phyloP scores from a whole-genome alignment of 768 basidiomycete genomes.

The Tricholoma saponaceum region DNA sequence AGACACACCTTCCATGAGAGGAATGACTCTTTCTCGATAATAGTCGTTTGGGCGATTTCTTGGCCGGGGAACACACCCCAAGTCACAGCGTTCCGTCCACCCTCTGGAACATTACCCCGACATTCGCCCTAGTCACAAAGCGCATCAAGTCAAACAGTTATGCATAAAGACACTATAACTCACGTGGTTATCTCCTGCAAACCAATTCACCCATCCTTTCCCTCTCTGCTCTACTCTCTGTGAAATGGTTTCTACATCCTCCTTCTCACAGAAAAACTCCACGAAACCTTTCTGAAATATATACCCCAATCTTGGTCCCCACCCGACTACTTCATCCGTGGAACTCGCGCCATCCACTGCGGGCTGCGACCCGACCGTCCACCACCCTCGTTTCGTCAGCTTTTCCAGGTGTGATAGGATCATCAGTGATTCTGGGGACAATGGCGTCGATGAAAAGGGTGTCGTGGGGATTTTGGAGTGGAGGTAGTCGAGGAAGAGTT shows the following conservation, averaged over 20 bases:
- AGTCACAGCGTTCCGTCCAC: constrained; percentile 89
- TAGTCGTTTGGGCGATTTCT: constrained; percentile 93
- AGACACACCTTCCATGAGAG: constrained; percentile 85
- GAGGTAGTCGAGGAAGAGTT: constrained; percentile 79
- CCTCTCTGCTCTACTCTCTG: constrained; percentile 49
- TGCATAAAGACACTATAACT: constrained; percentile 16
- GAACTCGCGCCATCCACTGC: constrained; percentile 80
- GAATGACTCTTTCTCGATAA: constrained; percentile 94
- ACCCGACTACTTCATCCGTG: constrained; percentile 78
- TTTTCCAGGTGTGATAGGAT: constrained; percentile 76
- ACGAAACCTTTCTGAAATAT: constrained; percentile 98
- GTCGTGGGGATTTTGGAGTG: constrained; percentile 68
- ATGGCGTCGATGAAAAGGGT: constrained; percentile 82
- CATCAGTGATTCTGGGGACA: constrained; percentile 76
- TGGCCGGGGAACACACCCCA: constrained; percentile 99
- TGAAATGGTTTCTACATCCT: constrained; percentile 58
- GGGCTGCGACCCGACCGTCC: constrained; percentile 97
- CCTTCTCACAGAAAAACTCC: constrained; percentile 82
- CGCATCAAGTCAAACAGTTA: background rate
- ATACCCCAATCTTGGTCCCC: constrained; percentile 91
- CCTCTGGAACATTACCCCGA: constrained; percentile 73
- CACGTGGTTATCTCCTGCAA: constrained; percentile 79
- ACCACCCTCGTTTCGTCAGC: constrained; percentile 79
- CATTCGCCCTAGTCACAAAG: constrained; percentile 60
- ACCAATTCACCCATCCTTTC: constrained; percentile 73